phyloP scores from a whole-genome alignment of 1,284 basidiomycete species.

The Leccinum solheimii region DNA sequence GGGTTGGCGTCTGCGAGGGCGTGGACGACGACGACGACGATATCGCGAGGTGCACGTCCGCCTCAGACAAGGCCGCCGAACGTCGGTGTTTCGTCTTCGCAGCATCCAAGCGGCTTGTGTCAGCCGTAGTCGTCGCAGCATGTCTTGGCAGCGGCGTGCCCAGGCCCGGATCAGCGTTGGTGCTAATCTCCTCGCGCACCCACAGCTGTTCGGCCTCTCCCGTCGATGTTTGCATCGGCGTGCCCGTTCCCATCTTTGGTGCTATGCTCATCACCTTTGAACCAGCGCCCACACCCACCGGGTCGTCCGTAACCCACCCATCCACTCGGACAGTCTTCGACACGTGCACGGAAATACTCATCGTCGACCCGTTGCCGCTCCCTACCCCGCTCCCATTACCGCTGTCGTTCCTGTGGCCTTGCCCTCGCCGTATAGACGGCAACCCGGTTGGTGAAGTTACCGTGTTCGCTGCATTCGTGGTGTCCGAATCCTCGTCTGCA shows the following conservation, averaged over 20 bases:
- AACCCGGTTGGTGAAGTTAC: background rate
- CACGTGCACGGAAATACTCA: background rate
- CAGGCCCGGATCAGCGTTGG: background rate
- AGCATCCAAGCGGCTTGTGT: background rate
- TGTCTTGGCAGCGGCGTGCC: background rate
- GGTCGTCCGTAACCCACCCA: background rate
- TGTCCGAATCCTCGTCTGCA: background rate
- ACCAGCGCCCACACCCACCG: too few relatives aligned
- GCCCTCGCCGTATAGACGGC: background rate
- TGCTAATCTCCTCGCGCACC: background rate
- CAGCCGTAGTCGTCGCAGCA: background rate
- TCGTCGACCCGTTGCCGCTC: conserved; percentile 1
- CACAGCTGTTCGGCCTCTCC: too few relatives aligned
- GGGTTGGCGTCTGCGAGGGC: too few relatives aligned
- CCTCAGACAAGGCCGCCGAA: too few relatives aligned
- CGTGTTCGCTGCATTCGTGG: too few relatives aligned
- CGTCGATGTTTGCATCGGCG: too few relatives aligned
- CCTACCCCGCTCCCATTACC: too few relatives aligned
- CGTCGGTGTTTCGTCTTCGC: too few relatives aligned
- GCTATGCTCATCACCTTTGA: too few relatives aligned
- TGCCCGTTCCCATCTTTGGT: background rate
- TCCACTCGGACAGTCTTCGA: conserved; percentile 6
- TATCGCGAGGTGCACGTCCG: too few relatives aligned
- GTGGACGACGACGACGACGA: too few relatives aligned
- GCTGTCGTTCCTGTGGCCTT: too few relatives aligned